Evolutionary conservation across 139 green algal species (phyloP).

Genomic region (Ettlia oleoabundans): DNA sequence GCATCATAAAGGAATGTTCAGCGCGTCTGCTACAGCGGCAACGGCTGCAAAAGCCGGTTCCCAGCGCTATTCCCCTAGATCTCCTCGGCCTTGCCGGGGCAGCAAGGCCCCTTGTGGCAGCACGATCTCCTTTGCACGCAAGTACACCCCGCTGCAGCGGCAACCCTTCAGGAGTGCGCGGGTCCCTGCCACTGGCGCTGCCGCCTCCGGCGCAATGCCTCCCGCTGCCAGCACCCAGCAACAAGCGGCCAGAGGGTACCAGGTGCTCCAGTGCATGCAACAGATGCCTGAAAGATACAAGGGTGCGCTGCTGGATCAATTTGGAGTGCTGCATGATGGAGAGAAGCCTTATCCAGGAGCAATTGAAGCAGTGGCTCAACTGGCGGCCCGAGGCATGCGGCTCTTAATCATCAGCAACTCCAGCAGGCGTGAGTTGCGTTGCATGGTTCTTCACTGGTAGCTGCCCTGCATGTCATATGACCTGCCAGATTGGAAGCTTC

Average conservation of each 20-base stretch:
- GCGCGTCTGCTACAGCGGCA: too few relatives aligned
- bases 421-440: conserved; percentile 51
- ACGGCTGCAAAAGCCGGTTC: too few relatives aligned
- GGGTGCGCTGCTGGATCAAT: conserved; percentile 85
- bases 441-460: not conserved
- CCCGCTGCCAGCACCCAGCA: not conserved
- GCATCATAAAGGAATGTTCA: too few relatives aligned
- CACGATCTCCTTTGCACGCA: too few relatives aligned
- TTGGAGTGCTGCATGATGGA: conserved; percentile 91
- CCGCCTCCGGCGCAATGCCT: not conserved
- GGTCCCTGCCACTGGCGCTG: not conserved
- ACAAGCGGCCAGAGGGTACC: not conserved
- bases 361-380: conserved; percentile 63
- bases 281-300: conserved; percentile 14
- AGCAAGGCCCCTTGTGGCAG: too few relatives aligned
- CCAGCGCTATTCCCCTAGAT: too few relatives aligned
- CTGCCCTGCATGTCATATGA: not conserved
- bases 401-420: conserved; percentile 89
- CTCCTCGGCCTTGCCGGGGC: too few relatives aligned
- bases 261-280: not conserved
- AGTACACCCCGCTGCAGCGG: too few relatives aligned
- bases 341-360: conserved; percentile 71
- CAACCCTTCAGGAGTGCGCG: too few relatives aligned
- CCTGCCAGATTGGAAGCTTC: too few relatives aligned
- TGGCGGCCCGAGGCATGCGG: conserved; percentile 52